Conservation (phyloP, 73 alveolate species). For the Urostyla sp. region DNA sequence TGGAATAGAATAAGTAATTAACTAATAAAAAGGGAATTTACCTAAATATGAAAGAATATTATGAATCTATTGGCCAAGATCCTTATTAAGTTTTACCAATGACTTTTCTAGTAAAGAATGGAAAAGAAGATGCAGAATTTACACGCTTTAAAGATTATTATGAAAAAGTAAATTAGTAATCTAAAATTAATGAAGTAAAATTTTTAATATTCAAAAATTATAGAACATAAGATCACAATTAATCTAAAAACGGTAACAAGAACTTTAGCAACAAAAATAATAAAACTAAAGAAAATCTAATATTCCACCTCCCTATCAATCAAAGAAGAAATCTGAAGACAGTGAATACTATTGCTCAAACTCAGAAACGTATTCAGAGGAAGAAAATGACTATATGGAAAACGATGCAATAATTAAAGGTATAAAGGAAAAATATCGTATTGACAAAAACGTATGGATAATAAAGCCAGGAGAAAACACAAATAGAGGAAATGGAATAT, state of each 20-base stretch:
- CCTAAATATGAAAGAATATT: slow-evolving; percentile 75
- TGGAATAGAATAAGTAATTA: slow-evolving; percentile 72
- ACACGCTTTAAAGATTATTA: slow-evolving; percentile 40
- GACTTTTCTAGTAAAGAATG: slow-evolving; percentile 78
- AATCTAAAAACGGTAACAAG: slow-evolving; percentile 9
- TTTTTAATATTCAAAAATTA: neutral
- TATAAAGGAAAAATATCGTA: slow-evolving; percentile 14
- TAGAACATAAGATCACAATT: slow-evolving; percentile 1
- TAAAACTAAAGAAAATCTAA: slow-evolving; percentile 1
- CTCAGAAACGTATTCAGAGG: slow-evolving; percentile 42
- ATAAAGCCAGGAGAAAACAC: slow-evolving; percentile 67
- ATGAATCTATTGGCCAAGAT: slow-evolving; percentile 61
- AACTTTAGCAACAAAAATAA: slow-evolving; percentile 5
- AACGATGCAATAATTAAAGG: slow-evolving; percentile 8
- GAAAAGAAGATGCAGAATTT: slow-evolving; percentile 73
- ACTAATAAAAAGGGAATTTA: slow-evolving; percentile 82
- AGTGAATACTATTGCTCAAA: slow-evolving; percentile 27
- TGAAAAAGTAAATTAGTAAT: neutral
- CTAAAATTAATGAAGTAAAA: neutral
- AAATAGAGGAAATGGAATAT: slow-evolving; percentile 55
- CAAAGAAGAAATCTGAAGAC: slow-evolving; percentile 17
- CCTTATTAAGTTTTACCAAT: slow-evolving; percentile 77
- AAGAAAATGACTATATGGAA: slow-evolving; percentile 17
- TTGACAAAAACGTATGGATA: slow-evolving; percentile 64
- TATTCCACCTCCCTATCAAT: neutral